Conservation (phyloP, 371 early-diverging fungal genomes). For the Syncephalastrum racemosum region DNA sequence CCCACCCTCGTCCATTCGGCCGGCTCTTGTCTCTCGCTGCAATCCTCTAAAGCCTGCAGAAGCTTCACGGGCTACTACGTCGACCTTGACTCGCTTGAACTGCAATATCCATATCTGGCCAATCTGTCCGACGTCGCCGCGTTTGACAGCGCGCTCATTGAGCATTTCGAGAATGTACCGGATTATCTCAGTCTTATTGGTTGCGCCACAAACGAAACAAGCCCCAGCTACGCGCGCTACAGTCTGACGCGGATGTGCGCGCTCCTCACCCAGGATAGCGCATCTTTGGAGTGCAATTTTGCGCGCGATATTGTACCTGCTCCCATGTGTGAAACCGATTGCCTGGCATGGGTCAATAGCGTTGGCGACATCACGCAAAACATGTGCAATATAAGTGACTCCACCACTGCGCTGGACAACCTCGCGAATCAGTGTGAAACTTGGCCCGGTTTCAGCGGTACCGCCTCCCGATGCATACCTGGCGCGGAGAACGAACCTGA, state of each 20-base stretch:
- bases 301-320: conserved; percentile 20
- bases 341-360: conserved; percentile 28
- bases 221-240: conserved; percentile 36
- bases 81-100: conserved; percentile 17
- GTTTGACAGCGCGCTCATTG: conserved; percentile 27
- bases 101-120: conserved; percentile 24
- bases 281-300: conserved; percentile 31
- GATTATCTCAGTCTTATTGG: conserved; percentile 30
- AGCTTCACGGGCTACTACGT: conserved; percentile 37
- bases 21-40: conserved; percentile 24
- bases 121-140: conserved; percentile 31
- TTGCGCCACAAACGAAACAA: conserved; percentile 20
- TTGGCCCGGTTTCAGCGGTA: conserved; percentile 33
- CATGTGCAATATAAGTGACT: conserved; percentile 15
- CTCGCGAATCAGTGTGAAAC: conserved; percentile 22
- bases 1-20: neutral
- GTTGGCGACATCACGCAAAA: conserved; percentile 16
- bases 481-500: conserved; percentile 45
- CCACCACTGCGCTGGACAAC: conserved; percentile 12
- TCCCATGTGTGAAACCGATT: conserved; percentile 33
- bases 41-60: conserved; percentile 28
- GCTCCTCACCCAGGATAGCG: conserved; percentile 23
- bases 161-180: conserved; percentile 23
- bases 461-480: conserved; percentile 25
- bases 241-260: conserved; percentile 34